Base-by-base conservation (phyloP, 2,329 filamentous ascomycete species). In the Ampelomyces quisqualis region DNA sequence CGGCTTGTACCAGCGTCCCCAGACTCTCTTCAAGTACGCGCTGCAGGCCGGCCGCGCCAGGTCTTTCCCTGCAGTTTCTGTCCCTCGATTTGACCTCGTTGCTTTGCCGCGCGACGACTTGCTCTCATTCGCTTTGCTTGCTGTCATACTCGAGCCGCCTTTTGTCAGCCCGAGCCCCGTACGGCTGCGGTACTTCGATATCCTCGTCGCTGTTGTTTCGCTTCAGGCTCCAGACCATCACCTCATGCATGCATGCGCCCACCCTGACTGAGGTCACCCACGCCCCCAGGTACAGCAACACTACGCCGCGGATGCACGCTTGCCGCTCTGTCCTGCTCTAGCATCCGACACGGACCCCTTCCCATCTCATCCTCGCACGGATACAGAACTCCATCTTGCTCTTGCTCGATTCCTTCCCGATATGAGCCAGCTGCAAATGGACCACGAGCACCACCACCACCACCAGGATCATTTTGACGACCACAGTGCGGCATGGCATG, bases 401-500 rank as follows among this genome's bases (percentile, higher is more conserved):
- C 26, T 42, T 31, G 40, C 49, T 45, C 46, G 38, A 45, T 49
- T 35, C 30, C 46, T 45, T 40, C 43, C 40, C 52, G 57, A 56
- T 56, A 70, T 70, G 66, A 70, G 64, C 58, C 65, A 68, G 49
- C 57, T 70, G 54, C 64, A 65, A 45, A 70, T 70, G 65, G 67
- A 70, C 51, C 66, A 69, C 58, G 66, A 69, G 28, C 63, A 67
- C 38, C 62, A 68, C 38, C 57, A 68, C 38, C 57, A 57, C 26
- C 55, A 62, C 41, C 60, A 58, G 46, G 60, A 62, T 46, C 45
- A 57, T 27, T 68, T 62, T 47, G 62, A 69, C 39, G 67, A 69
- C 45, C 57, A 59, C 35, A 57, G 49, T 42, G 31, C 53, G 24
- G 47, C 42, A 34, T 70, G 68, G 67, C 55, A 62, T 23, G 61